Conservation (phyloP, 331 rosid genomes). For the Rhamnella rubrinervis region DNA sequence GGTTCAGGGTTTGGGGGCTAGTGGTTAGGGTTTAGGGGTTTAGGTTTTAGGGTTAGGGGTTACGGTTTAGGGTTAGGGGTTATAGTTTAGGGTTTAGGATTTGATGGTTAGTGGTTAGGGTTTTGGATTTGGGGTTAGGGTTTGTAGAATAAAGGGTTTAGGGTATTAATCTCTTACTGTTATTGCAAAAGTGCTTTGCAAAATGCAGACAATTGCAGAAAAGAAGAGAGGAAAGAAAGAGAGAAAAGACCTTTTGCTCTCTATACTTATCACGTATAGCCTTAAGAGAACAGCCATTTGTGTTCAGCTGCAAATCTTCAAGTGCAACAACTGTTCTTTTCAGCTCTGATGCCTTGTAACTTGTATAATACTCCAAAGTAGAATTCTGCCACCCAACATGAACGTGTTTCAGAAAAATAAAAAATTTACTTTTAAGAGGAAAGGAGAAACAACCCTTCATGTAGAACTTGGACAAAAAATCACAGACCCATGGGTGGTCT, state of each 20-base stretch:
- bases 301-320: conserved; percentile 63
- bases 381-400: conserved; percentile 55
- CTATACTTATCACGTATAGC: conserved; percentile 75
- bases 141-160: too few species aligned
- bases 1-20: too few species aligned
- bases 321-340: conserved; percentile 67
- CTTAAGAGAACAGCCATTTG: conserved; percentile 51
- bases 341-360: conserved; percentile 64
- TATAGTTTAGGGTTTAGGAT: too few species aligned
- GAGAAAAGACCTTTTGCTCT: conserved; percentile 60
- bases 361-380: conserved; percentile 72
- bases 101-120: too few species aligned
- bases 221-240: not conserved
- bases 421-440: not conserved
- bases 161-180: not conserved
- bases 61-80: too few species aligned
- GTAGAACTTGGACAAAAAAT: conserved; percentile 11
- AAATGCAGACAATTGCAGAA: not conserved
- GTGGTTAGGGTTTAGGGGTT: too few species aligned
- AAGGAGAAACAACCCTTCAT: not conserved
- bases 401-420: conserved; percentile 1
- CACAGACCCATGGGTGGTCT: conserved; percentile 86
- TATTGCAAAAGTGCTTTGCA: not conserved
- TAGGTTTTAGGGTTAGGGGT: too few species aligned
- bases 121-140: too few species aligned